Evolutionary conservation across 805 yeast genomes (phyloP), one percentile per base, ranked within the genome.

Genomic region (Ogataea corticis): DNA sequence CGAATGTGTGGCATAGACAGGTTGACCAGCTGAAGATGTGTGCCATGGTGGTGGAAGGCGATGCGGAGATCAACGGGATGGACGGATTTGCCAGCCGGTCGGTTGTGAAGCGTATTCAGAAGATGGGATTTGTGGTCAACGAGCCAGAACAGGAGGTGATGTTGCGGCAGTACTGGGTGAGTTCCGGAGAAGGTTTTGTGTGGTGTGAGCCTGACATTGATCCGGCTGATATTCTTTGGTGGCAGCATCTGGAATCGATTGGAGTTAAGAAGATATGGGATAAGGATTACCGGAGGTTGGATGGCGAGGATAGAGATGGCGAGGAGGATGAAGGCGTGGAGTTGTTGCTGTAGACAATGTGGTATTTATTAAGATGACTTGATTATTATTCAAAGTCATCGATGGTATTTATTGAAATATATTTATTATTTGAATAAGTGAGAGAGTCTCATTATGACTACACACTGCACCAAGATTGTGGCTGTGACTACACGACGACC

Each of bases 201-300:
- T 87, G 96, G 96, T 83, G 79, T 11, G 96, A 87, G 59, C 96
- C 96, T 0, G 96, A 87, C 60, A 85, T 85, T 58, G 96, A 88
- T 59, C 96, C 96, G 0, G 95, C 94, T 0, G 89, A 83, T 16
- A 50, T 81, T 14, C 48, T 61, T 15, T 62, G 69, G 70, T 56
- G 61, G 57, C 42, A 58, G 25, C 68, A 66, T 54, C 44, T 68
- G 30, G 54, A 60, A 15, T 46, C 55, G 1, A 50, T 57, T 25
- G 67, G 68, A 1, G 62, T 61, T 13, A 58, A 56, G 38, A 61
- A 58, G 39, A 57, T 61, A 23, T 63, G 68, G 67, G 65, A 63
- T 45, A 50, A 49, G 31, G 54, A 57, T 33, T 52, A 54, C 25
- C 49, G 41, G 21, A 47, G 47, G 35, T 29, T 60, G 23, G 58